Evolutionary conservation across 768 basidiomycete genomes (phyloP), one percentile per base, ranked within the genome.

Genomic region (Filobasidium wieringae): DNA sequence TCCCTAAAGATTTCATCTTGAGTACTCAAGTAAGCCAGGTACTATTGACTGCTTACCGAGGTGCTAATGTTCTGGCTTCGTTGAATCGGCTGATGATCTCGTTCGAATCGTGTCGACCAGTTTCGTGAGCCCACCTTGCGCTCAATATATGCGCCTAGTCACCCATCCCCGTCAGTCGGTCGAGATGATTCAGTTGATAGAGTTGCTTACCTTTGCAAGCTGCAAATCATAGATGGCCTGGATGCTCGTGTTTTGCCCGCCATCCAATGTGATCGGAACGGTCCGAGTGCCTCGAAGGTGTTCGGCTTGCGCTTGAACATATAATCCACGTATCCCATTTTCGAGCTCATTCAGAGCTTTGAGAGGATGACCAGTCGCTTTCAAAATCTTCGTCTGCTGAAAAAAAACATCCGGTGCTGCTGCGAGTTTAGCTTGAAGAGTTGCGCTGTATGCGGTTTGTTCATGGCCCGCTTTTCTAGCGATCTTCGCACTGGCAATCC

Each of bases 401-500:
- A 96, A 79, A 74, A 92, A 95, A 17, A 84, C 81, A 68, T 85
- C 90, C 0, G 80, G 79, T 0, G 83, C 80, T 22, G 81, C 78
- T 62, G 77, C 78, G 66, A 88, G 84, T 56, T 84, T 81, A 0
- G 91, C 89, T 74, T 99, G 95, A 0, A 99, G 79, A 62, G 87
- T 82, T 6, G 95, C 91, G 67, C 88, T 95, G 70, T 97, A 99
- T 1, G 95, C 90, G 0, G 93, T 96, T 75, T 96, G 93, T 78
- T 82, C 84, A 70, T 97, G 91, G 0, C 88, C 86, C 2, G 91
- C 87, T 70, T 96, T 99, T 32, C 95, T 79, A 32, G 95, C 95
- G 56, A 91, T 90, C 71, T 92, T 96, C n/a, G 92, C 86, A 59
- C 86, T 96, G 27, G 81, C 78, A 12, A 97, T 79, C 95, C 95